Conservation (phyloP, 495 filamentous ascomycete genomes). For the Neurospora tetrasperma region DNA sequence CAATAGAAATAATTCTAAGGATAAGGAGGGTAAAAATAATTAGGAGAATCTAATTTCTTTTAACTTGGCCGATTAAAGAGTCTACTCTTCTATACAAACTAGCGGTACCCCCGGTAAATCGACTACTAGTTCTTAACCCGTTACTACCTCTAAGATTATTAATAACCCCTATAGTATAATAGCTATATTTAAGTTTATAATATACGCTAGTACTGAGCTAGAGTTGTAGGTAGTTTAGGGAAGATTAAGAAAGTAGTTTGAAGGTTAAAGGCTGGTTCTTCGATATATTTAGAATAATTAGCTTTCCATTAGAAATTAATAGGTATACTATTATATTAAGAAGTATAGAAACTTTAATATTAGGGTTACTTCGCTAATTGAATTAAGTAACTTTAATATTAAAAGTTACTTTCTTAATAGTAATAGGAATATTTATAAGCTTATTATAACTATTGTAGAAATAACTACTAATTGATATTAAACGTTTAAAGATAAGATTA, state of each 20-base stretch:
- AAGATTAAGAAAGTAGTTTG: background rate
- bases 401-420: background rate
- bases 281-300: background rate
- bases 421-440: background rate
- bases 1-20: no score
- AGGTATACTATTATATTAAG: background rate
- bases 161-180: no score
- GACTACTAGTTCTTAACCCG: no score
- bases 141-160: no score
- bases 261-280: background rate
- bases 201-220: no score
- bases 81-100: no score
- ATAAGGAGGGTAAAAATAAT: no score
- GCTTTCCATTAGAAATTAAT: background rate
- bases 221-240: no score
- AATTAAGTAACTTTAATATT: background rate
- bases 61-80: no score
- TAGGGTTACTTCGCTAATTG: background rate
- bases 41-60: no score
- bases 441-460: background rate
- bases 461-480: background rate
- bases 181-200: no score
- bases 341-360: background rate
- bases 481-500: background rate
- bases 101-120: no score